These are phyloP conservation scores for Myxozyma kluyveri DNA, from an alignment of 805 yeast species.

Conservation along the genomic window DNA sequence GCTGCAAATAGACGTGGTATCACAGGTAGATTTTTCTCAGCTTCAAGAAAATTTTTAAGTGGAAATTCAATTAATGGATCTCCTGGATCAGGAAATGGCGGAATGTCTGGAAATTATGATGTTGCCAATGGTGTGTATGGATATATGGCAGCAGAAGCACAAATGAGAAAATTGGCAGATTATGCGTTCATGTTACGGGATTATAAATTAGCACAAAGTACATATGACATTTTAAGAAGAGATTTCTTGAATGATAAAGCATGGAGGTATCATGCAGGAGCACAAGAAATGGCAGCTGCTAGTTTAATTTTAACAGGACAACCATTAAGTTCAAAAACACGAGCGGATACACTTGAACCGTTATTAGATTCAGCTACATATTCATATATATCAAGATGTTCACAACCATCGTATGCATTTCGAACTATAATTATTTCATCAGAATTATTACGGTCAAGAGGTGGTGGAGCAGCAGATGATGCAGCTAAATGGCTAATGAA, in stretches of 20 bases:
- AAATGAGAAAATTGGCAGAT: slow-evolving; percentile 80
- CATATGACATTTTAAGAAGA: slow-evolving; percentile 76
- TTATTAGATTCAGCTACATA: slow-evolving; percentile 69
- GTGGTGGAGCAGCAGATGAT: slow-evolving; percentile 44
- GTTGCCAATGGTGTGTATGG: slow-evolving; percentile 56
- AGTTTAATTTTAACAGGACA: slow-evolving; percentile 58
- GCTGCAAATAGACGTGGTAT: slow-evolving; percentile 55
- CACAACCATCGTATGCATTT: slow-evolving; percentile 65
- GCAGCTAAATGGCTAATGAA: slow-evolving; percentile 49
- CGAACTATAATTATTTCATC: slow-evolving; percentile 64
- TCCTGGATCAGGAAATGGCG: slow-evolving; percentile 18
- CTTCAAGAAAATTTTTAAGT: slow-evolving; percentile 57
- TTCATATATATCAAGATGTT: slow-evolving; percentile 69
- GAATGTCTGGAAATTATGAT: slow-evolving; percentile 44
- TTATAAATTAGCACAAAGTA: slow-evolving; percentile 75
- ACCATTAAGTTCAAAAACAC: slow-evolving; percentile 41
- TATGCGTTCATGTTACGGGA: slow-evolving; percentile 91
- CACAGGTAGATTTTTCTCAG: slow-evolving; percentile 69
- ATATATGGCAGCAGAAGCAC: slow-evolving; percentile 64
- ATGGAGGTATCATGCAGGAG: slow-evolving; percentile 74
- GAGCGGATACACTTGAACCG: slow-evolving; percentile 56
- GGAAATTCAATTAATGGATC: slow-evolving; percentile 30
- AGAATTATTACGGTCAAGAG: slow-evolving; percentile 57
- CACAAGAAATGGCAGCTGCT: slow-evolving; percentile 78
- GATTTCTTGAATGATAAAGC: slow-evolving; percentile 77